These are phyloP conservation scores for Scenedesmus sp. DNA, from an alignment of 163 green algal genomes.

Conservation along the genomic window DNA sequence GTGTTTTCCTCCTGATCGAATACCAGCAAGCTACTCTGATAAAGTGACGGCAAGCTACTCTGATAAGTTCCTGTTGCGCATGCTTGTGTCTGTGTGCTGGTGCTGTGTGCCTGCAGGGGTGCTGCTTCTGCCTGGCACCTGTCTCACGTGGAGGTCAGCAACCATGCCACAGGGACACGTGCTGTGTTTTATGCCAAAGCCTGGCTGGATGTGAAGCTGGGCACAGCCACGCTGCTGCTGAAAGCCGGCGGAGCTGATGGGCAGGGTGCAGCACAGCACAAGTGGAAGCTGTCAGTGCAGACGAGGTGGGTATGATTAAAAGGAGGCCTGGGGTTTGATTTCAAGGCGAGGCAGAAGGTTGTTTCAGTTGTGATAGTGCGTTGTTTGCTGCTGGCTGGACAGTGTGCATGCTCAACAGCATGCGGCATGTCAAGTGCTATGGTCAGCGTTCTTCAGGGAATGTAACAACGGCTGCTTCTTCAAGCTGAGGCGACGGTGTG, in stretches of 20 bases:
- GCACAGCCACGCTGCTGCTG: slow-evolving; percentile 4
- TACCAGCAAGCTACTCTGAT: neutral
- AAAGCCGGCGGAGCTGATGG: slow-evolving; percentile 14
- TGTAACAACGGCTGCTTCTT: too few relatives aligned
- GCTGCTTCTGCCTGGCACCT: slow-evolving; percentile 29
- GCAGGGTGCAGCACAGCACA: neutral
- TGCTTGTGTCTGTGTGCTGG: neutral
- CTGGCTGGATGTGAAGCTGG: slow-evolving; percentile 42
- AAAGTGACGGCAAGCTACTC: neutral
- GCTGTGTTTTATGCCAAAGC: slow-evolving; percentile 23
- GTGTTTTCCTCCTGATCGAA: too few relatives aligned
- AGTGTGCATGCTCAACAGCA: neutral
- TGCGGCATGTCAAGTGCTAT: too few relatives aligned
- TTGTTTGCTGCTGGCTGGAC: neutral
- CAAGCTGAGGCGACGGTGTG: too few relatives aligned
- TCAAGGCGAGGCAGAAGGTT: too few relatives aligned
- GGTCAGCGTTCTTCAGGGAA: too few relatives aligned
- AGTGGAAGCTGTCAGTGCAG: slow-evolving; percentile 37
- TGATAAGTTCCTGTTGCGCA: neutral
- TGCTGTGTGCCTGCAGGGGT: slow-evolving; percentile 13
- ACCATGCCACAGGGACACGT: slow-evolving; percentile 30
- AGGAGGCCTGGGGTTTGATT: too few relatives aligned
- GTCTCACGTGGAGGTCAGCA: slow-evolving; percentile 41
- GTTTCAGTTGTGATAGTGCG: too few relatives aligned
- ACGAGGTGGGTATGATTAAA: neutral